A percentile compares a stretch with the other conserved stretches of the same genome.
phyloP scores from a whole-genome alignment of 768 basidiomycete species.

The Boletus huronensis region DNA sequence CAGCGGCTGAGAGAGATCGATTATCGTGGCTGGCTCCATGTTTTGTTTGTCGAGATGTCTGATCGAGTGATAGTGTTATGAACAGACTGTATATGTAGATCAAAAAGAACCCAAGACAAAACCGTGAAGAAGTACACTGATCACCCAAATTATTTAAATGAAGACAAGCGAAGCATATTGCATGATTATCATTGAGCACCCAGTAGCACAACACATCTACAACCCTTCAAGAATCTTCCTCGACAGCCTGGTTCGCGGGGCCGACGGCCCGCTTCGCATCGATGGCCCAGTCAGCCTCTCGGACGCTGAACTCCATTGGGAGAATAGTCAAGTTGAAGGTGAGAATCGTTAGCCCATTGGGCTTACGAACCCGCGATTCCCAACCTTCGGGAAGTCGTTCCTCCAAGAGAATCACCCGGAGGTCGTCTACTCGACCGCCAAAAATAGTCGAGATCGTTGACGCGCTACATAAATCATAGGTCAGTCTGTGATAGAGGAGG shows the following conservation, averaged over 20 bases:
- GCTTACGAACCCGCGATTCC: conserved; percentile 57
- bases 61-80: neutral
- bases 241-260: neutral
- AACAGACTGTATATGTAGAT: too few relatives aligned
- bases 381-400: conserved; percentile 70
- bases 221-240: neutral
- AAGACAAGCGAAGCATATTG: neutral
- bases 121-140: neutral
- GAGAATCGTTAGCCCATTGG: conserved; percentile 56
- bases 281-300: conserved; percentile 16
- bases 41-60: neutral
- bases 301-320: conserved; percentile 11
- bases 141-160: neutral
- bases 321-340: conserved; percentile 43
- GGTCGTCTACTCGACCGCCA: conserved; percentile 56
- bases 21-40: conserved; percentile 17
- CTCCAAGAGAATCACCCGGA: conserved; percentile 56
- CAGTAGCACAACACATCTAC: neutral
- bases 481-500: neutral
- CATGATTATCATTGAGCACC: neutral
- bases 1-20: conserved; percentile 29
- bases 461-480: conserved; percentile 37
- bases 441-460: conserved; percentile 62
- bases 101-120: too few relatives aligned
- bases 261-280: neutral